These are phyloP conservation scores for Chrysoporthe austroafricana DNA, from an alignment of 2,329 filamentous ascomycete genomes.

Conservation along the genomic window DNA sequence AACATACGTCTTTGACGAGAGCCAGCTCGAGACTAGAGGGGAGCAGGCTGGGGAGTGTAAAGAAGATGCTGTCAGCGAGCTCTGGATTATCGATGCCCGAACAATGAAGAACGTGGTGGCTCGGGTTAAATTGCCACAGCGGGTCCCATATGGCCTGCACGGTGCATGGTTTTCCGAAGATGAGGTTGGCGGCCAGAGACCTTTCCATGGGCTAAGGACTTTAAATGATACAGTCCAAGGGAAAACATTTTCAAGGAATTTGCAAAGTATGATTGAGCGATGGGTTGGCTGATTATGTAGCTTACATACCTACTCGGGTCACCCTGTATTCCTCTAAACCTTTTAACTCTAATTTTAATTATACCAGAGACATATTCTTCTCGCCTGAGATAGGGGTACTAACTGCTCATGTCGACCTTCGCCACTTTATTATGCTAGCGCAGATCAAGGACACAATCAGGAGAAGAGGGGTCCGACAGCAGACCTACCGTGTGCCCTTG, in stretches of 20 bases:
- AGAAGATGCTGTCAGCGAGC: conserved; percentile 55
- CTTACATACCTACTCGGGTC: neutral
- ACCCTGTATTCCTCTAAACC: neutral
- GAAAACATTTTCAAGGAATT: conserved; percentile 5
- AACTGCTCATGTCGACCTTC: no score
- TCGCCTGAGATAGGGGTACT: no score
- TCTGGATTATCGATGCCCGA: conserved; percentile 70
- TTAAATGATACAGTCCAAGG: conserved; percentile 1
- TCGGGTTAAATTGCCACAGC: conserved; percentile 62
- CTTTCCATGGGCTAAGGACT: conserved; percentile 26
- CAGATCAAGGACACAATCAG: no score
- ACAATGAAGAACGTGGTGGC: conserved; percentile 65
- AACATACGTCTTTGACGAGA: conserved; percentile 72
- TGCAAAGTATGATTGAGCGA: conserved; percentile 19
- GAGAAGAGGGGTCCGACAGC: no score
- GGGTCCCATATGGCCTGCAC: conserved; percentile 72
- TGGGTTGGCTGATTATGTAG: conserved; percentile 14
- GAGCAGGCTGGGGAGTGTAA: conserved; percentile 52
- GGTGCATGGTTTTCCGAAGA: conserved; percentile 63
- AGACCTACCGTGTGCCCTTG: no score
- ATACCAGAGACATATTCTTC: neutral
- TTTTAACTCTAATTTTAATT: neutral
- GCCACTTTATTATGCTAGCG: no score
- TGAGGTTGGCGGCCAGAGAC: conserved; percentile 54
- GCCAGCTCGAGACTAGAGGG: conserved; percentile 58